phyloP scores from a whole-genome alignment of 805 yeast genomes.

The Cyberlindnera suaveolens region DNA sequence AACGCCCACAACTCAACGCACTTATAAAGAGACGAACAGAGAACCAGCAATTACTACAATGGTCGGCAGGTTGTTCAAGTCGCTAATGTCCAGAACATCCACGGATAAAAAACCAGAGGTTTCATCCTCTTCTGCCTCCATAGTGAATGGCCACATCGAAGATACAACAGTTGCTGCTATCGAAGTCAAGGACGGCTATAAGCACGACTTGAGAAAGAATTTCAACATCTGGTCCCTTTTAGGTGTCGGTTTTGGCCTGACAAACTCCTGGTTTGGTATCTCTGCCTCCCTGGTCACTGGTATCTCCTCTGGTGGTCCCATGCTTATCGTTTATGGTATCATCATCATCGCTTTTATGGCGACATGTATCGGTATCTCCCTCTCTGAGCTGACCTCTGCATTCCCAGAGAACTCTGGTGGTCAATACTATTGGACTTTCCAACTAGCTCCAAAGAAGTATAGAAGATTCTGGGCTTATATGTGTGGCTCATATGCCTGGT shows the following conservation, averaged over 20 bases:
- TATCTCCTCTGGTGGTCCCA: slow-evolving; percentile 52
- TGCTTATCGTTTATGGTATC: slow-evolving; percentile 51
- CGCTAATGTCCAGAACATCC: slow-evolving; percentile 1
- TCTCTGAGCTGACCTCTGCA: slow-evolving; percentile 48
- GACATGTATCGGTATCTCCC: slow-evolving; percentile 40
- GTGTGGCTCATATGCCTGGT: slow-evolving; percentile 60
- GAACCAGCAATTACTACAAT: background rate
- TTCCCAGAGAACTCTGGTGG: slow-evolving; percentile 52
- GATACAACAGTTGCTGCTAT: slow-evolving; percentile 5
- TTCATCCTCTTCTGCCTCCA: background rate
- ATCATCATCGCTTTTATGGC: slow-evolving; percentile 43
- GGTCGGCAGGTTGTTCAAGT: background rate
- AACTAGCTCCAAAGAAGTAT: slow-evolving; percentile 39
- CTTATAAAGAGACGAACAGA: background rate
- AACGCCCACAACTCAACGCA: background rate
- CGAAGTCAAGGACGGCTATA: slow-evolving; percentile 5
- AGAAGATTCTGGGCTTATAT: slow-evolving; percentile 39
- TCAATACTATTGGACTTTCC: slow-evolving; percentile 53
- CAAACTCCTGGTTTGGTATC: slow-evolving; percentile 58
- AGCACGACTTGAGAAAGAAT: slow-evolving; percentile 20
- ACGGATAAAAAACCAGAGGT: slow-evolving; percentile 1
- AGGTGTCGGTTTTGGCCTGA: slow-evolving; percentile 55
- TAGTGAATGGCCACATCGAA: slow-evolving; percentile 10
- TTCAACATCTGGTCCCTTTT: slow-evolving; percentile 42
- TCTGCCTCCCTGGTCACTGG: slow-evolving; percentile 51